A percentile compares a stretch with the other conserved stretches of the same genome.
These are phyloP conservation scores for Yamadazyma sp. DNA, from an alignment of 805 yeast genomes.

Conservation along the genomic window DNA sequence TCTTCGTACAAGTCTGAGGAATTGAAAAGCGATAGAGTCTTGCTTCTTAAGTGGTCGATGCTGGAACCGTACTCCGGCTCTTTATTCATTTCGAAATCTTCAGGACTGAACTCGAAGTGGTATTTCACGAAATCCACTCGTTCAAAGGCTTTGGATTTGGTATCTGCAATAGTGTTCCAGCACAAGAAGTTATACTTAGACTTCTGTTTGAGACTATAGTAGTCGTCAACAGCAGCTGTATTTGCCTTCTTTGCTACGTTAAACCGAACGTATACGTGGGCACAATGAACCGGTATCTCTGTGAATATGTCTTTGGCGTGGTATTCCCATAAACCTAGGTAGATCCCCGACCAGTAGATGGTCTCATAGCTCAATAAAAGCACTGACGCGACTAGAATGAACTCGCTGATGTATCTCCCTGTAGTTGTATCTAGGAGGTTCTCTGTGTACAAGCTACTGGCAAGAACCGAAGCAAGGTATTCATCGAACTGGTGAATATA, in stretches of 20 bases:
- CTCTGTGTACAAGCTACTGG: constrained; percentile 17
- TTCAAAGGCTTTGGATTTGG: constrained; percentile 20
- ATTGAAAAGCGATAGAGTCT: constrained; percentile 54
- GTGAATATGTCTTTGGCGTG: constrained; percentile 61
- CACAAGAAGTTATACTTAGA: constrained; percentile 26
- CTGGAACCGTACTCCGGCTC: constrained; percentile 71
- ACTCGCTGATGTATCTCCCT: constrained; percentile 31
- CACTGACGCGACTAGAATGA: constrained; percentile 24
- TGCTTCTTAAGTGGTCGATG: constrained; percentile 58
- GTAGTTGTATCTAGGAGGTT: constrained; percentile 24
- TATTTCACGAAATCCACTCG: constrained; percentile 42
- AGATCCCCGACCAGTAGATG: constrained; percentile 44
- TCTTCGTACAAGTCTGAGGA: constrained; percentile 31
- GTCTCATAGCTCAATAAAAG: constrained; percentile 37
- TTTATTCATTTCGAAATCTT: constrained; percentile 61
- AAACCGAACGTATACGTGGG: constrained; percentile 62
- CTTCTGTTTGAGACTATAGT: constrained; percentile 27
- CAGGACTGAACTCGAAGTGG: constrained; percentile 80
- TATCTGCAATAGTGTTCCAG: constrained; percentile 21
- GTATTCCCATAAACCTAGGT: constrained; percentile 45
- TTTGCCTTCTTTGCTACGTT: constrained; percentile 32
- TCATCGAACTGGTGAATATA: constrained; percentile 8
- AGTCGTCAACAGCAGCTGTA: constrained; percentile 22
- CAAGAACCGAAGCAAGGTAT: constrained; percentile 7
- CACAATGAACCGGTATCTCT: constrained; percentile 78